These are phyloP conservation scores for Thelonectria olida DNA, from an alignment of 2,329 filamentous ascomycete genomes.

Conservation along the genomic window DNA sequence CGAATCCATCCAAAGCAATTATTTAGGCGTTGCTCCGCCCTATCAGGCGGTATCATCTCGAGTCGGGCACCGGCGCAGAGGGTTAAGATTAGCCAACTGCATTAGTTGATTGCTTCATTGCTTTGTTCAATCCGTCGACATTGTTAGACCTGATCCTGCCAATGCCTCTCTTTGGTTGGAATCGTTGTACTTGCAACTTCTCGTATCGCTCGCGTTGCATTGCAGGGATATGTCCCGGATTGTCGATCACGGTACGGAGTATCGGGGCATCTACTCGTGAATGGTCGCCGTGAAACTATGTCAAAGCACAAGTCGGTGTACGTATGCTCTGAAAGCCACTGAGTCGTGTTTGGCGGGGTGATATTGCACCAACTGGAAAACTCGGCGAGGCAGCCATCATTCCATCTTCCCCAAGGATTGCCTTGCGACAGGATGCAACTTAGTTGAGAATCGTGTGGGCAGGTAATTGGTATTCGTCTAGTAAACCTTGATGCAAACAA, in stretches of 20 bases:
- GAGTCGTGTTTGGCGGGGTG: slow-evolving; percentile 18
- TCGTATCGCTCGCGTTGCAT: slow-evolving; percentile 19
- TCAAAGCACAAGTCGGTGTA: slow-evolving; percentile 11
- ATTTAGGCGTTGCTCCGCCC: slow-evolving; percentile 4
- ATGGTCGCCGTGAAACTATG: slow-evolving; percentile 4
- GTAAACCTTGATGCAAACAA: not conserved
- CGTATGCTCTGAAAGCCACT: slow-evolving; percentile 14
- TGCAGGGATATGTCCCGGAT: slow-evolving; percentile 9
- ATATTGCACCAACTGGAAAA: slow-evolving; percentile 14
- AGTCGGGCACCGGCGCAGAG: slow-evolving; percentile 3
- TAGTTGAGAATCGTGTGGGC: not conserved
- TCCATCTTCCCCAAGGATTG: slow-evolving; percentile 7
- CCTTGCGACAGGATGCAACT: not conserved
- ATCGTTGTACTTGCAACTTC: not conserved
- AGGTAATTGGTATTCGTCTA: not conserved
- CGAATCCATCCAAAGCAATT: slow-evolving; percentile 18
- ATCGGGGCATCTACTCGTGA: not conserved
- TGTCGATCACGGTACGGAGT: not conserved
- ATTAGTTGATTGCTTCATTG: slow-evolving; percentile 3
- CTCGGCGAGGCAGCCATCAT: slow-evolving; percentile 19
- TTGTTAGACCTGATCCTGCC: not conserved
- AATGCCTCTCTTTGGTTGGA: not conserved
- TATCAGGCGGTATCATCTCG: slow-evolving; percentile 4
- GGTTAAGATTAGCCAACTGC: slow-evolving; percentile 3
- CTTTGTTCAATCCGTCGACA: slow-evolving; percentile 2